A percentile compares a stretch with the other conserved stretches of the same genome.
phyloP scores from a whole-genome alignment of 805 yeast species.

The Saccharomycopsis fodiens region DNA sequence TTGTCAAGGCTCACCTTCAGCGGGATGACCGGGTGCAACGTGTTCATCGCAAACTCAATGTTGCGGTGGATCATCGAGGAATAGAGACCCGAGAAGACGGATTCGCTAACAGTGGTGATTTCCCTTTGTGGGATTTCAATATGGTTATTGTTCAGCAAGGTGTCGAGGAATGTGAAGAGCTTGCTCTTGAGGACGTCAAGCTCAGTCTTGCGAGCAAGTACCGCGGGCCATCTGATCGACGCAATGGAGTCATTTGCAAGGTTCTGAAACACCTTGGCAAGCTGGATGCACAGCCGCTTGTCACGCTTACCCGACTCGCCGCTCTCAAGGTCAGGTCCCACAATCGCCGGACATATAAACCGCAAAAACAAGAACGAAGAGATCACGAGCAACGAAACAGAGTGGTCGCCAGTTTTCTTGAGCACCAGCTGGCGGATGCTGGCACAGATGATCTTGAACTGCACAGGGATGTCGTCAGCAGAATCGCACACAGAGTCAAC shows the following conservation, averaged over 20 bases:
- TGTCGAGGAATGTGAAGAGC: conserved; percentile 10
- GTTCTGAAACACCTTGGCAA: conserved; percentile 80
- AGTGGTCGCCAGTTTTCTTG: conserved; percentile 33
- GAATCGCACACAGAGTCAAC: conserved; percentile 55
- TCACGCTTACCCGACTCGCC: conserved; percentile 24
- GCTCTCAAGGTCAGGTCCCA: conserved; percentile 21
- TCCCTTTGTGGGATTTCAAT: not conserved
- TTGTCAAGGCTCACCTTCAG: not conserved
- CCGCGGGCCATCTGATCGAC: conserved; percentile 55
- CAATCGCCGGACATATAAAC: conserved; percentile 77
- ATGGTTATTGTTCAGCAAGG: conserved; percentile 1
- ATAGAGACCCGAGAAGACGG: conserved; percentile 9
- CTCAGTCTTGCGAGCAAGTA: conserved; percentile 35
- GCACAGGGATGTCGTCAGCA: conserved; percentile 55
- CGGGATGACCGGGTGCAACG: conserved; percentile 8
- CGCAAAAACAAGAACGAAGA: conserved; percentile 84
- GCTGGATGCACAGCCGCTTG: conserved; percentile 62
- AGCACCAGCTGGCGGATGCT: conserved; percentile 34
- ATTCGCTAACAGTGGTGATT: not conserved
- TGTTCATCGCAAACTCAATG: conserved; percentile 7
- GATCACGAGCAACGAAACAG: conserved; percentile 61
- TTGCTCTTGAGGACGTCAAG: conserved; percentile 27
- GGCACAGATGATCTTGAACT: conserved; percentile 64
- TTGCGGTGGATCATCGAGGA: conserved; percentile 14
- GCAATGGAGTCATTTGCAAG: conserved; percentile 77